These are phyloP conservation scores for Sphagnum contortum DNA, from an alignment of 225 moss, liverwort and hornwort genomes.

Conservation along the genomic window DNA sequence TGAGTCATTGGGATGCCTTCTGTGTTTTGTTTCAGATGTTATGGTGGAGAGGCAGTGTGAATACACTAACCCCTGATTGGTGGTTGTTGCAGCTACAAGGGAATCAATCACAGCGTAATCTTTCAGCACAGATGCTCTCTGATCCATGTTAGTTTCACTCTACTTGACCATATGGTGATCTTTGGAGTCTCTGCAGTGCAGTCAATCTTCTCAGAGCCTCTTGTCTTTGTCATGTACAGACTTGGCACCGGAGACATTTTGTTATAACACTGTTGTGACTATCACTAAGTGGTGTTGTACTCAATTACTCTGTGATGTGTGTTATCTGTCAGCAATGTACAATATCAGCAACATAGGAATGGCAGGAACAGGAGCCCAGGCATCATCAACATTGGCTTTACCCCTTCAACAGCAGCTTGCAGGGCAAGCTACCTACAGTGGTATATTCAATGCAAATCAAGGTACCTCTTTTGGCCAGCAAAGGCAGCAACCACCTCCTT, in stretches of 20 bases:
- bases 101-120: slow-evolving; percentile 69
- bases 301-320: no score
- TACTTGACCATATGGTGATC: neutral
- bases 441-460: slow-evolving; percentile 53
- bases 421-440: slow-evolving; percentile 41
- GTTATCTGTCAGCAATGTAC: slow-evolving; percentile 33
- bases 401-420: slow-evolving; percentile 79
- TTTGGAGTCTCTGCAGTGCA: neutral
- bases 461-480: slow-evolving; percentile 60
- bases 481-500: slow-evolving; percentile 70
- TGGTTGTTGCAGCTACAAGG: slow-evolving; percentile 53
- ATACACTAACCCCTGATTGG: slow-evolving; percentile 8
- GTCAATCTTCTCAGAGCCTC: neutral
- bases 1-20: no score
- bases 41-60: no score
- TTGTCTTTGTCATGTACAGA: neutral
- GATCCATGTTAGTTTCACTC: slow-evolving; percentile 21
- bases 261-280: no score
- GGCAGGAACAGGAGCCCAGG: slow-evolving; percentile 61
- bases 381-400: slow-evolving; percentile 65
- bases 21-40: no score
- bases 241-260: no score
- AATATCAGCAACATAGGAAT: slow-evolving; percentile 50
- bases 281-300: no score
- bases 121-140: slow-evolving; percentile 25